phyloP scores from a whole-genome alignment of 2,329 filamentous ascomycete genomes.

The Helotiales sp. region DNA sequence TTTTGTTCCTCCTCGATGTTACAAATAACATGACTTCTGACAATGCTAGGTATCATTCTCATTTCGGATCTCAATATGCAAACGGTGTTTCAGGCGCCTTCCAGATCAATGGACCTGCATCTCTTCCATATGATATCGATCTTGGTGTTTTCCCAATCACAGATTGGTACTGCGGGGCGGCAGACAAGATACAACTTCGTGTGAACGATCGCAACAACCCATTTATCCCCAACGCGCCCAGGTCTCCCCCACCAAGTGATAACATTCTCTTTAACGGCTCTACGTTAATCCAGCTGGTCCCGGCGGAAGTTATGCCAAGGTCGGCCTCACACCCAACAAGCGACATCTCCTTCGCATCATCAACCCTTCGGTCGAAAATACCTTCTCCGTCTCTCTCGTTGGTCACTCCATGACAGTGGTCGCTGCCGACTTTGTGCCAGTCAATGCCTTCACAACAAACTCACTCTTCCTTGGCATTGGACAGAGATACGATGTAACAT shows the following conservation, averaged over 20 bases:
- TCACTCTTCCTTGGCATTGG: slow-evolving; percentile 63
- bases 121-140: slow-evolving; percentile 63
- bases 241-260: slow-evolving; percentile 33
- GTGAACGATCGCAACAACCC: slow-evolving; percentile 1
- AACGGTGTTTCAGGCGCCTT: slow-evolving; percentile 64
- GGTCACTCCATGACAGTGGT: slow-evolving; percentile 61
- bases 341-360: slow-evolving; percentile 53
- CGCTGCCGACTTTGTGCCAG: slow-evolving; percentile 65
- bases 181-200: slow-evolving; percentile 22
- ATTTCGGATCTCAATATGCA: slow-evolving; percentile 51
- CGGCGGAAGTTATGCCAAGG: slow-evolving; percentile 37
- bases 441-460: slow-evolving; percentile 64
- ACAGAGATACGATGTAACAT: slow-evolving; percentile 51
- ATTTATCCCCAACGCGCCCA: background rate
- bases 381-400: slow-evolving; percentile 53
- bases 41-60: slow-evolving; percentile 56
- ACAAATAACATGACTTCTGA: background rate
- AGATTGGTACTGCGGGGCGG: slow-evolving; percentile 28
- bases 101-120: slow-evolving; percentile 62
- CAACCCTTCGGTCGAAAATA: slow-evolving; percentile 50
- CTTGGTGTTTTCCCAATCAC: slow-evolving; percentile 51
- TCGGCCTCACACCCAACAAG: slow-evolving; percentile 44
- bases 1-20: background rate
- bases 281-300: slow-evolving; percentile 7
- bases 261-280: slow-evolving; percentile 36